Base-by-base conservation (phyloP, 768 basidiomycete genomes). In the Cystobasidium ongulense region DNA sequence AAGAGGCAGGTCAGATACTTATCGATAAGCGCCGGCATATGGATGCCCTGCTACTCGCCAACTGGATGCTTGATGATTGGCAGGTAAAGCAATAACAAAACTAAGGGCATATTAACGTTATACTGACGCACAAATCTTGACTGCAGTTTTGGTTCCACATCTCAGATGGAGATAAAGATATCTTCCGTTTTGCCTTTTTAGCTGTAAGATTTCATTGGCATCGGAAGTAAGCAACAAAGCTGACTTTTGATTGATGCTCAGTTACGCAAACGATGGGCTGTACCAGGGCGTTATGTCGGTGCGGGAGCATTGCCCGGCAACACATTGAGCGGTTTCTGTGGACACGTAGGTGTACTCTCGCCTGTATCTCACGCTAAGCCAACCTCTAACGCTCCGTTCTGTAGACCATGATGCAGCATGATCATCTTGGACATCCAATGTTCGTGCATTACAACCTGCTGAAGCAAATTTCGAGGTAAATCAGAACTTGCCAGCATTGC, bases 1-100 rank as follows among this genome's bases (percentile, higher is more conserved):
- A 81, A 76, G 84, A 84, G 62, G 82, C 83, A 11, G 83, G 83
- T 1, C 83, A 84, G 76, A 81, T 84, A 71, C 76, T 84, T 52
- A 78, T 84, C 52, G 82, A 83, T 76, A 84, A 84, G 72, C 74
- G 79, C 36, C 57, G 76, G 13, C 83, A 84, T 72, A 76, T 84
- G 27, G 84, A 84, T 74, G 81, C 78, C 31, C 74, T 77, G 57
- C 73, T 75, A 0, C 75, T 78, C 7, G 33, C 75, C 17, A 76
- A 81, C 36, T 82, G 79, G 78, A 75, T 75, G 74, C 29, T 63
- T 8, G 61, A 72, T 29, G 57, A 63, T 35, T 72, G 59, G 71
- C 29, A 72, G 57, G 57, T 59, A 29, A 59, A 27, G n/a, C n/a
- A n/a, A n/a, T n/a, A n/a, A n/a, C n/a, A n/a, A n/a, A n/a, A n/a